Evolutionary conservation across 2,329 filamentous ascomycete species (phyloP).

Genomic region (Furcasterigmium sp.): DNA sequence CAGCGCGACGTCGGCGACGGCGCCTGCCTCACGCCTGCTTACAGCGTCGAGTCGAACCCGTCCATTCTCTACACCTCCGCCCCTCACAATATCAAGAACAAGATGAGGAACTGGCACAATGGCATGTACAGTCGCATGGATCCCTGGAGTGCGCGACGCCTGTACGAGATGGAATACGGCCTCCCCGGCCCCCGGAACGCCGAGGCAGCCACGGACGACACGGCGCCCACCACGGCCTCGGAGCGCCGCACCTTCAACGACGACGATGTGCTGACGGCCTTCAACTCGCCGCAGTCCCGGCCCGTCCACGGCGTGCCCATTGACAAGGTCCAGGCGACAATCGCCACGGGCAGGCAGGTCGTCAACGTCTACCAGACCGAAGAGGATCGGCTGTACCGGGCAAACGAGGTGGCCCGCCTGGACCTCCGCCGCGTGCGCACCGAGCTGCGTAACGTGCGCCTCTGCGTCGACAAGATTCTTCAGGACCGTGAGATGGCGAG

Average conservation of each 20-base stretch:
- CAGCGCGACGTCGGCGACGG: constrained; percentile 17
- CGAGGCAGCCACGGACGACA: background rate
- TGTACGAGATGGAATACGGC: constrained; percentile 7
- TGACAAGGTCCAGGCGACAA: constrained; percentile 8
- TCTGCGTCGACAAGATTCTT: constrained; percentile 12
- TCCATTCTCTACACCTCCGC: constrained; percentile 10
- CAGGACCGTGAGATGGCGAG: constrained; percentile 1
- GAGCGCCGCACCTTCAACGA: constrained; percentile 6
- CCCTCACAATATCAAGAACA: background rate
- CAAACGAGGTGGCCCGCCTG: constrained; percentile 6
- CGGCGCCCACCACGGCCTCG: background rate
- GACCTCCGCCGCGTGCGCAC: constrained; percentile 3
- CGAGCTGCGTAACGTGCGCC: constrained; percentile 9
- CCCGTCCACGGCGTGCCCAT: constrained; percentile 14
- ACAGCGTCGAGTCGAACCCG: constrained; percentile 10
- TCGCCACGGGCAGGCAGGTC: constrained; percentile 13
- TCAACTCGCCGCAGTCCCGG: constrained; percentile 14
- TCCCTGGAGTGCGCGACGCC: constrained; percentile 6
- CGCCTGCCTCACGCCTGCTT: constrained; percentile 9
- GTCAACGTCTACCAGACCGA: constrained; percentile 7
- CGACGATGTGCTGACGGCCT: constrained; percentile 13
- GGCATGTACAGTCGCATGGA: constrained; percentile 14
- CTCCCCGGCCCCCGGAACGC: background rate
- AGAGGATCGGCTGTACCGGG: constrained; percentile 1
- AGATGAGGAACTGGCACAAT: constrained; percentile 10